Evolutionary conservation across 2,329 filamentous ascomycete species (phyloP).

Genomic region (Clarireedia hainanense): DNA sequence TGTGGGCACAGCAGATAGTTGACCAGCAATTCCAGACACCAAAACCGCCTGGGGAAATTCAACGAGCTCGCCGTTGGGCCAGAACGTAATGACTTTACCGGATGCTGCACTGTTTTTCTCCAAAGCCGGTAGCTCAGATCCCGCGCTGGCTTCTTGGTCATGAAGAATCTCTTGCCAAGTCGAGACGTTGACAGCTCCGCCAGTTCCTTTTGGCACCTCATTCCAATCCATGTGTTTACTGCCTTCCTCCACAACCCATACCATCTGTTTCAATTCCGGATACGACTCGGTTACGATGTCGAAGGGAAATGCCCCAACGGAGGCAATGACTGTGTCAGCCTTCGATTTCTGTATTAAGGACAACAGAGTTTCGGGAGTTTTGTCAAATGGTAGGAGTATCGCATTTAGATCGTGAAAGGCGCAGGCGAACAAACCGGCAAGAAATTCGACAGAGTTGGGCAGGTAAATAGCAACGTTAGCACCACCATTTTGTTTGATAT

Average conservation of each 20-base stretch:
- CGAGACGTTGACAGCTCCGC: constrained; percentile 68
- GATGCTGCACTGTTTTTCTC: constrained; percentile 43
- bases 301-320: constrained; percentile 80
- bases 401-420: constrained; percentile 75
- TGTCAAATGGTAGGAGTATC: constrained; percentile 78
- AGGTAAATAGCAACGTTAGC: constrained; percentile 82
- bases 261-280: constrained; percentile 63
- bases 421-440: constrained; percentile 76
- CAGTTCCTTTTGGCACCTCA: constrained; percentile 70
- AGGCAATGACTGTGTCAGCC: constrained; percentile 75
- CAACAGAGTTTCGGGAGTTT: constrained; percentile 59
- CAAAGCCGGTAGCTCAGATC: constrained; percentile 55
- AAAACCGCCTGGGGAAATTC: constrained; percentile 78
- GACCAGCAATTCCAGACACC: constrained; percentile 75
- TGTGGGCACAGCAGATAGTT: constrained; percentile 68
- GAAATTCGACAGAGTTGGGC: constrained; percentile 85
- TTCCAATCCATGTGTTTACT: constrained; percentile 95
- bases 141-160: constrained; percentile 52
- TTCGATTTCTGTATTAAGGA: constrained; percentile 65
- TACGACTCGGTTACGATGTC: constrained; percentile 63
- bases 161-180: constrained; percentile 89
- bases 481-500: constrained; percentile 62
- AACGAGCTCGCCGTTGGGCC: constrained; percentile 62
- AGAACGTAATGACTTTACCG: constrained; percentile 58
- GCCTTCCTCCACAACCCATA: constrained; percentile 90